A percentile compares a stretch with the other conserved stretches of the same genome.
These are phyloP conservation scores for Aspergillus brasiliensis DNA, from an alignment of 2,329 filamentous ascomycete species.

Conservation along the genomic window DNA sequence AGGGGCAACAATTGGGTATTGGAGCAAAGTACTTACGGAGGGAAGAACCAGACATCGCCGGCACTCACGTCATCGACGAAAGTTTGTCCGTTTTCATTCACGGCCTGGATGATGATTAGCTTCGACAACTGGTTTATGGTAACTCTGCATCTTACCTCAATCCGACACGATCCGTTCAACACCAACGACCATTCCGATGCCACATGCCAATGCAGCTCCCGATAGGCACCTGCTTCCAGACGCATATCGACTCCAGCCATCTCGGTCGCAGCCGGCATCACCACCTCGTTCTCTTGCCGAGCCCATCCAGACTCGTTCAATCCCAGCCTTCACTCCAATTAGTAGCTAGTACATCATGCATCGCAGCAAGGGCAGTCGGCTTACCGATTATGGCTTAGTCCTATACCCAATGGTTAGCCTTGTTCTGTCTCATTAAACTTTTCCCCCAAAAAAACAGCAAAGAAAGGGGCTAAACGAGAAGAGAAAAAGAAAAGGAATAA, in stretches of 20 bases:
- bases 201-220: conserved; percentile 62
- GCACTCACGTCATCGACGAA: conserved; percentile 76
- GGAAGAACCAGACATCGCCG: conserved; percentile 82
- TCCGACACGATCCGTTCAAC: conserved; percentile 41
- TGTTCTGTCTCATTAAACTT: neutral
- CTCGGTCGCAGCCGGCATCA: conserved; percentile 52
- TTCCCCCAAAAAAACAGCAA: too few relatives aligned
- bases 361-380: neutral
- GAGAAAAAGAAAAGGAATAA: neutral
- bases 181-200: conserved; percentile 44
- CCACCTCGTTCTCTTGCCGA: conserved; percentile 55
- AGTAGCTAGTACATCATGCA: neutral
- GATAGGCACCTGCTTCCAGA: conserved; percentile 59
- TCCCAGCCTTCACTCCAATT: conserved; percentile 37
- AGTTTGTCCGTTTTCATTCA: conserved; percentile 64
- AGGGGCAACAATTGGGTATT: too few relatives aligned
- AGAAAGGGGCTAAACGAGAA: too few relatives aligned
- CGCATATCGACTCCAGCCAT: conserved; percentile 65
- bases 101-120: conserved; percentile 23
- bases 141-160: conserved; percentile 28
- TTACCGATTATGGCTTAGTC: conserved; percentile 51
- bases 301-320: conserved; percentile 55
- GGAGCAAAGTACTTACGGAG: conserved; percentile 46
- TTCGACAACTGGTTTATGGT: neutral
- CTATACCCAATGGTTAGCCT: conserved; percentile 19